These are phyloP conservation scores for Venturia effusa DNA, from an alignment of 2,329 filamentous ascomycete species.

Conservation along the genomic window DNA sequence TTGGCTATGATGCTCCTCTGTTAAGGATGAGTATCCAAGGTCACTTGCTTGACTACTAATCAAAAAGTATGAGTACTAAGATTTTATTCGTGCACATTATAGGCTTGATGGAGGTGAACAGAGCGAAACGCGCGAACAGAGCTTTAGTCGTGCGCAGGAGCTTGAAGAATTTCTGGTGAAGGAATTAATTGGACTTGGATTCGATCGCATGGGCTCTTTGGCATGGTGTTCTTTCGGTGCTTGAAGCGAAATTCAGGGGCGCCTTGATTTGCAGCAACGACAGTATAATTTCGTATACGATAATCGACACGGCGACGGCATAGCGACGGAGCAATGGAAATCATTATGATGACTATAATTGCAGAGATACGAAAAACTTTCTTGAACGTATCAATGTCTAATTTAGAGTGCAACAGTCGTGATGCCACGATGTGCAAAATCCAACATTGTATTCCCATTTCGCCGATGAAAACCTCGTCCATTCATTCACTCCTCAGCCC, in stretches of 20 bases:
- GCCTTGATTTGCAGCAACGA: not conserved
- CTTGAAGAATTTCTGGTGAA: not conserved
- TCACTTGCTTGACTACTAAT: not conserved
- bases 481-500: no score
- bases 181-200: not conserved
- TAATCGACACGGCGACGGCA: not conserved
- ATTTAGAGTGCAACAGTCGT: no score
- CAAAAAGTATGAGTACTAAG: not conserved
- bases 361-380: not conserved
- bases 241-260: not conserved
- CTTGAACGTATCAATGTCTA: no score
- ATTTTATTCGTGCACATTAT: not conserved
- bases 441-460: no score
- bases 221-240: not conserved
- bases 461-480: no score
- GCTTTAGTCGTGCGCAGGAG: not conserved
- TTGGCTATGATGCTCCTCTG: constrained; percentile 1
- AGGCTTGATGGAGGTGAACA: not conserved
- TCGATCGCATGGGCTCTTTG: not conserved
- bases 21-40: not conserved
- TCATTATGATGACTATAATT: not conserved
- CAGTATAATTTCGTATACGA: not conserved
- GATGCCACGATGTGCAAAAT: no score
- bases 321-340: not conserved
- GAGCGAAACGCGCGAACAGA: not conserved